Conservation (phyloP, 73 alveolate species). For the Durusdinium trenchii region DNA sequence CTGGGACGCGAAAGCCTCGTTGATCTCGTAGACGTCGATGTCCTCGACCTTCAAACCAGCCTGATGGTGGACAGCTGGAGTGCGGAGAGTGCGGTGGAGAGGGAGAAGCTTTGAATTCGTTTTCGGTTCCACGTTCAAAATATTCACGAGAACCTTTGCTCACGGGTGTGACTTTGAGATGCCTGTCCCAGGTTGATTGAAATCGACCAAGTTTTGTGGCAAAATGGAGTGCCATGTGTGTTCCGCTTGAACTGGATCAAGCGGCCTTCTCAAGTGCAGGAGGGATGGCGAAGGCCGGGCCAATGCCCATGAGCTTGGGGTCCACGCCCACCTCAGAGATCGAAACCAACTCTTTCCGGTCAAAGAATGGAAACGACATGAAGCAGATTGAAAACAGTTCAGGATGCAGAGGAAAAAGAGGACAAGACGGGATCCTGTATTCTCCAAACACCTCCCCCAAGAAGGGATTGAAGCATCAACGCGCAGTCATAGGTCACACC, state of each 20-base stretch:
- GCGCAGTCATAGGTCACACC: no score
- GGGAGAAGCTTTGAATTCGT: neutral
- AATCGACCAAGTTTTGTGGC: neutral
- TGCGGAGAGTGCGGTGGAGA: neutral
- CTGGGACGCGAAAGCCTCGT: conserved; percentile 99
- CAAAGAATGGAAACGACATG: no score
- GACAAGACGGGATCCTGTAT: no score
- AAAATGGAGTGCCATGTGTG: neutral
- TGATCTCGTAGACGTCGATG: conserved; percentile 99
- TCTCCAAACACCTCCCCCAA: no score
- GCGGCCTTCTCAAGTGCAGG: conserved; percentile 98
- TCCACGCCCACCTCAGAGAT: conserved; percentile 98
- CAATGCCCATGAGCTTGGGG: conserved; percentile 99
- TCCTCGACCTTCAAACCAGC: conserved; percentile 98
- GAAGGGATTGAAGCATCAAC: no score
- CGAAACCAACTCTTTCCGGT: no score
- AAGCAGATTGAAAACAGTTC: no score
- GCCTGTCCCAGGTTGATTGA: neutral
- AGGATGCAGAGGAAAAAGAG: no score
- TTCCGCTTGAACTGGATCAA: no score
- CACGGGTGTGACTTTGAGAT: neutral
- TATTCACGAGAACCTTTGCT: neutral
- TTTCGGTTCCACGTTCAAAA: neutral
- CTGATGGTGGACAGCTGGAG: no score
- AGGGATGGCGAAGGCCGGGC: conserved; percentile 99